These are phyloP conservation scores for Fusarium temperatum DNA, from an alignment of 2,329 filamentous ascomycete genomes.

Conservation along the genomic window DNA sequence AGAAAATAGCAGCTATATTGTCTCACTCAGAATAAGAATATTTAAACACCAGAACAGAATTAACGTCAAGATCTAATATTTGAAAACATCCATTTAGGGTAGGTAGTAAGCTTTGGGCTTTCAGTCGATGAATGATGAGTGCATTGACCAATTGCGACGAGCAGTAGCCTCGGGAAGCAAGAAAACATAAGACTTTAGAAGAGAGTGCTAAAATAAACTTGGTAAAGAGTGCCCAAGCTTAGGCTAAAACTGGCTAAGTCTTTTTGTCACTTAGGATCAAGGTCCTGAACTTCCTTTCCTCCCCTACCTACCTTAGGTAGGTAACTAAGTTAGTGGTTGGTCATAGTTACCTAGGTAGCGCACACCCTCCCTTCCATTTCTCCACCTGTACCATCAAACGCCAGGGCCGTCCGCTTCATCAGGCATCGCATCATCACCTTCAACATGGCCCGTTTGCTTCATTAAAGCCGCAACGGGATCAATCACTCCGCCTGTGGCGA, in stretches of 20 bases:
- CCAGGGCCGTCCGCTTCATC: conserved; percentile 9
- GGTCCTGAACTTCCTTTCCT: no score
- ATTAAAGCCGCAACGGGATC: neutral
- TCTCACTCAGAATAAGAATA: neutral
- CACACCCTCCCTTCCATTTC: conserved; percentile 30
- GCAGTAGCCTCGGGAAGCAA: neutral
- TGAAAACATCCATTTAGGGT: neutral
- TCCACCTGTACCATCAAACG: conserved; percentile 31
- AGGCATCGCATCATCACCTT: neutral
- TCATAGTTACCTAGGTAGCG: conserved; percentile 19
- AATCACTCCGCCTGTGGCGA: neutral
- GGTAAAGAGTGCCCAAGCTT: no score
- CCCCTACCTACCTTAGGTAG: no score
- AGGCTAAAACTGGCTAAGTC: no score
- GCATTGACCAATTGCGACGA: conserved; percentile 1
- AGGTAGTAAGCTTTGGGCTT: neutral
- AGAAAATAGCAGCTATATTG: neutral
- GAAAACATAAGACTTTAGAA: no score
- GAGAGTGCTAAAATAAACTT: no score
- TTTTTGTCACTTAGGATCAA: no score
- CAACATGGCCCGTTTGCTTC: neutral
- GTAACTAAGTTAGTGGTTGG: neutral
- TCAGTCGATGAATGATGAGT: neutral
- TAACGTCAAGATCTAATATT: neutral
- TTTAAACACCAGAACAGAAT: neutral